Conservation (phyloP, 2,329 filamentous ascomycete genomes). For the Dissoconium aciculare region DNA sequence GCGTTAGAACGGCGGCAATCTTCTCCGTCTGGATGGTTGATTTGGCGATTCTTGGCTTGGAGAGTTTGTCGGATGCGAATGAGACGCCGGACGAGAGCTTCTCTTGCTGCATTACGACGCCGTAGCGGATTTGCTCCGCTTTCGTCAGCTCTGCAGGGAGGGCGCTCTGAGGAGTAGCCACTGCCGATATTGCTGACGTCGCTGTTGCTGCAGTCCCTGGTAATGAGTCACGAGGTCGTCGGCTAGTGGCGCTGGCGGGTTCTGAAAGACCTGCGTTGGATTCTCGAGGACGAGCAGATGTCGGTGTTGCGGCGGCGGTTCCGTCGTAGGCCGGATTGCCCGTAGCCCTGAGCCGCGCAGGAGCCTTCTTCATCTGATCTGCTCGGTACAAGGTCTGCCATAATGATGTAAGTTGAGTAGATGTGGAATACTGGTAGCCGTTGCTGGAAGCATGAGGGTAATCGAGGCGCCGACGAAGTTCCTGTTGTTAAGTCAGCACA, state of each 20-base stretch:
- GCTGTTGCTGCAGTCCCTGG: slow-evolving; percentile 21
- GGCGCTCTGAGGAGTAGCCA: slow-evolving; percentile 25
- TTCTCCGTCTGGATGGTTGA: slow-evolving; percentile 60
- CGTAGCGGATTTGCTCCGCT: slow-evolving; percentile 66
- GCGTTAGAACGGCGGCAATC: slow-evolving; percentile 55
- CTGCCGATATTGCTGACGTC: slow-evolving; percentile 12
- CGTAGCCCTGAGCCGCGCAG: slow-evolving; percentile 24
- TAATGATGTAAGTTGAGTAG: slow-evolving; percentile 61
- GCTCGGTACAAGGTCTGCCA: slow-evolving; percentile 68
- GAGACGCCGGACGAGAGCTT: slow-evolving; percentile 72
- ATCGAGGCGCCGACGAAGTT: slow-evolving; percentile 68
- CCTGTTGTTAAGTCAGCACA: too few species aligned
- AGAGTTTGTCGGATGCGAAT: slow-evolving; percentile 73
- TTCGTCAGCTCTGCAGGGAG: slow-evolving; percentile 44
- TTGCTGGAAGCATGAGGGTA: slow-evolving; percentile 53
- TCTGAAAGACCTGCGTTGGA: slow-evolving; percentile 26
- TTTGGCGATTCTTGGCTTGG: slow-evolving; percentile 64
- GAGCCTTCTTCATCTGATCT: slow-evolving; percentile 83
- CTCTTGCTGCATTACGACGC: slow-evolving; percentile 59
- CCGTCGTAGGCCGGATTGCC: slow-evolving; percentile 16
- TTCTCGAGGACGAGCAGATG: slow-evolving; percentile 26
- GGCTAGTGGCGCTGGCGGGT: slow-evolving; percentile 9
- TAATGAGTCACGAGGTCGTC: slow-evolving; percentile 26
- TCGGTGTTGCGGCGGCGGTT: slow-evolving; percentile 11
- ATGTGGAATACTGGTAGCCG: slow-evolving; percentile 53